These are phyloP conservation scores for Prillingera fragicola DNA, from an alignment of 1,284 basidiomycete species.

Conservation along the genomic window DNA sequence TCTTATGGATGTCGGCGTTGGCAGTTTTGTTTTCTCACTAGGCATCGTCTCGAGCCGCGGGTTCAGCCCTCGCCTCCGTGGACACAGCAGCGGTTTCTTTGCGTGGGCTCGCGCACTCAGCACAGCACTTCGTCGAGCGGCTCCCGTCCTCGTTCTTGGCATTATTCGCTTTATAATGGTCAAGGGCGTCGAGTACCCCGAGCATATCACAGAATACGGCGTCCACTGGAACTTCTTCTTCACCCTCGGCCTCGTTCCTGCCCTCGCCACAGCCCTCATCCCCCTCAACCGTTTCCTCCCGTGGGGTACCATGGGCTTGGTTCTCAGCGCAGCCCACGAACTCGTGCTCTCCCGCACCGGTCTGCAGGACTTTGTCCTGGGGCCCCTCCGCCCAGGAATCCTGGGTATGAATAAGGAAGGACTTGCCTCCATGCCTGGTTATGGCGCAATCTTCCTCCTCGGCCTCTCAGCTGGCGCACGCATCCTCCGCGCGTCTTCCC, in stretches of 20 bases:
- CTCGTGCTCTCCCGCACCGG: constrained; percentile 54
- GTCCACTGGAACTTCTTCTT: constrained; percentile 99
- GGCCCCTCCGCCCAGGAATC: constrained; percentile 58
- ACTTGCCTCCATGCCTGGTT: constrained; percentile 74
- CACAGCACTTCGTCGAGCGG: constrained; percentile 54
- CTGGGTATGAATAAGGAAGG: constrained; percentile 90
- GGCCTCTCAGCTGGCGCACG: constrained; percentile 78
- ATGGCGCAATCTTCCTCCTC: constrained; percentile 81
- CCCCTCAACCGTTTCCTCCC: constrained; percentile 58
- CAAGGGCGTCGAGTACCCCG: constrained; percentile 91
- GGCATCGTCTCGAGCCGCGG: constrained; percentile 72
- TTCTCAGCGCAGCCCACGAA: constrained; percentile 66
- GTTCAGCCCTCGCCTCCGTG: constrained; percentile 7
- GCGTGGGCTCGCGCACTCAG: background rate
- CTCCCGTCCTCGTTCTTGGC: constrained; percentile 71
- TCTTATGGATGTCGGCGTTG: constrained; percentile 97
- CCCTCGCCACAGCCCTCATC: constrained; percentile 65
- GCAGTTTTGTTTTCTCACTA: constrained; percentile 75
- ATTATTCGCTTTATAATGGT: constrained; percentile 74
- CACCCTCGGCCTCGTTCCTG: constrained; percentile 75
- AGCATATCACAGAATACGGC: constrained; percentile 94
- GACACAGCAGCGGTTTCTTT: background rate
- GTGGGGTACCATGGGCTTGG: constrained; percentile 61
- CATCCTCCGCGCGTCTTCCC: constrained; percentile 61
- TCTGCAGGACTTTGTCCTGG: constrained; percentile 62